Percentiles rank a stretch among this genome's conserved stretches.
Evolutionary conservation across 352 stramenopile species (phyloP).

Genomic region (Pythium folliculosum): DNA sequence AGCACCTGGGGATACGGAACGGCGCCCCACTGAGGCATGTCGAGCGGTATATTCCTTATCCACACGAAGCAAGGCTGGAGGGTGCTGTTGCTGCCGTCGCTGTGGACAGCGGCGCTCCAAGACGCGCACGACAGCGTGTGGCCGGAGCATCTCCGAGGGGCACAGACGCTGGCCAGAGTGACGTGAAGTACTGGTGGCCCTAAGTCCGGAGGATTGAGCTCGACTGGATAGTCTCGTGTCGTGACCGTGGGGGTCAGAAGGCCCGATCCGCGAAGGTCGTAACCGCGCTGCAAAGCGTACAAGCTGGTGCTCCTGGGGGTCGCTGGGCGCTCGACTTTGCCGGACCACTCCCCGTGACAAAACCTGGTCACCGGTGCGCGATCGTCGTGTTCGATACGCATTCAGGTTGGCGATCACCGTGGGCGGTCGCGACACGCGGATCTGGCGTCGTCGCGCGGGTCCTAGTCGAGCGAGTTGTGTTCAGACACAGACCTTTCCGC

Average conservation of each 20-base stretch:
- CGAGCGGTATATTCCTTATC: neutral
- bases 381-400: constrained; percentile 21
- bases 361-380: constrained; percentile 10
- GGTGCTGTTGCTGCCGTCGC: constrained; percentile 14
- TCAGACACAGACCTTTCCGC: constrained; percentile 18
- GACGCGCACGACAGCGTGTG: constrained; percentile 26
- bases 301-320: constrained; percentile 18
- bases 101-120: constrained; percentile 14
- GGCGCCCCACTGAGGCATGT: neutral
- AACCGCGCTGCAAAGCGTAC: constrained; percentile 22
- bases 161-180: constrained; percentile 20
- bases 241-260: constrained; percentile 20
- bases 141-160: constrained; percentile 5
- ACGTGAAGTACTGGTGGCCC: constrained; percentile 23
- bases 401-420: constrained; percentile 19
- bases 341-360: constrained; percentile 9
- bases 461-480: constrained; percentile 21
- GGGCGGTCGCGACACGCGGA: neutral
- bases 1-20: too few species aligned
- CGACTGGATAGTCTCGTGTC: constrained; percentile 11
- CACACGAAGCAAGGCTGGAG: neutral
- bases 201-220: neutral
- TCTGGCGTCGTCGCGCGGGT: constrained; percentile 16
- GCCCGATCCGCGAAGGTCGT: constrained; percentile 6
- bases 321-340: constrained; percentile 22